Conservation (phyloP, 2,329 filamentous ascomycete genomes). For the Chaetomium globosum region DNA sequence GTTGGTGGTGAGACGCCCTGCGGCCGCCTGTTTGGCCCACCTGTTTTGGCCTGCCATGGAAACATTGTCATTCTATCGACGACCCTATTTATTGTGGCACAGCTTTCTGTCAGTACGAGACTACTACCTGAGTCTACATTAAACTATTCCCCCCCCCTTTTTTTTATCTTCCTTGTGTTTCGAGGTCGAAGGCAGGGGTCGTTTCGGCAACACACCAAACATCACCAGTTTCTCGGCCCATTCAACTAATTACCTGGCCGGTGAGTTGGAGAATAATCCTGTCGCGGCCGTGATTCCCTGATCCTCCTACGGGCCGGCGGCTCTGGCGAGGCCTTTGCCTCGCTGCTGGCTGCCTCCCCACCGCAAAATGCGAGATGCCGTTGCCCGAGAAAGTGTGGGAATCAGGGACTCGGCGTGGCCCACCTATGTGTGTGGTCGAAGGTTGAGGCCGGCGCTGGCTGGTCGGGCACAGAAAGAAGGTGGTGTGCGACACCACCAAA, state of each 20-base stretch:
- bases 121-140: background rate
- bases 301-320: background rate
- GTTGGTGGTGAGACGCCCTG: slow-evolving; percentile 18
- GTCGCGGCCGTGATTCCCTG: background rate
- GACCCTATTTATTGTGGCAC: background rate
- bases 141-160: background rate
- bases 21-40: slow-evolving; percentile 10
- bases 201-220: slow-evolving; percentile 12
- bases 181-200: background rate
- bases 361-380: slow-evolving; percentile 3
- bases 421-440: slow-evolving; percentile 14
- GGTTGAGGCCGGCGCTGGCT: background rate
- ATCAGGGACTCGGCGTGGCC: slow-evolving; percentile 3
- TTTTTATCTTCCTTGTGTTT: background rate
- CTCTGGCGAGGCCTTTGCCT: background rate
- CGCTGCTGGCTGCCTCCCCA: background rate
- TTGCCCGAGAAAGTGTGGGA: background rate
- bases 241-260: background rate
- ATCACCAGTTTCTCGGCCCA: background rate
- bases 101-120: no score
- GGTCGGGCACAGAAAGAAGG: slow-evolving; percentile 3
- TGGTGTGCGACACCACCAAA: slow-evolving; percentile 2
- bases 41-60: background rate
- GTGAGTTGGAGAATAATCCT: background rate
- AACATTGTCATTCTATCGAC: background rate